Evolutionary conservation across 192 early-diverging fungal species (phyloP).

Genomic region (Podila verticillata): DNA sequence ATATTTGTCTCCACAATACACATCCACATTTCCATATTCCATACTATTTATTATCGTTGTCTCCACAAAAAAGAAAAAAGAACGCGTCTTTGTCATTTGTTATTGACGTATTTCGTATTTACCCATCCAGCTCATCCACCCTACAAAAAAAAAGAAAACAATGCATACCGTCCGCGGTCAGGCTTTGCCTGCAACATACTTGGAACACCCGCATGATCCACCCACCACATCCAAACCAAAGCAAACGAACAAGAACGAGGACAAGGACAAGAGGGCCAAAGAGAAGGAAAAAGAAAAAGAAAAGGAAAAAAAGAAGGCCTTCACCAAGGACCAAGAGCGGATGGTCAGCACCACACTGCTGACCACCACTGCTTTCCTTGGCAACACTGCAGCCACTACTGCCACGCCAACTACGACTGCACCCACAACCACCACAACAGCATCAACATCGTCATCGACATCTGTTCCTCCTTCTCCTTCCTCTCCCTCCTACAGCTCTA

Average conservation of each 20-base stretch:
- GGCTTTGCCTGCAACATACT: background rate
- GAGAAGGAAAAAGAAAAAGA: background rate
- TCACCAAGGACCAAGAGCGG: background rate
- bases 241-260: slow-evolving; percentile 8
- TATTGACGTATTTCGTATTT: background rate
- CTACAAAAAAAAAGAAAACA: slow-evolving; percentile 2
- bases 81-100: slow-evolving; percentile 6
- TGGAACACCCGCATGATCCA: background rate
- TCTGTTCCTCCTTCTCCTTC: too few species aligned
- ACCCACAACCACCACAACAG: slow-evolving; percentile 12
- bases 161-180: slow-evolving; percentile 12
- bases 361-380: slow-evolving; percentile 18
- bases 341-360: slow-evolving; percentile 16
- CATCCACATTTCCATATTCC: background rate
- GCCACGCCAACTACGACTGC: background rate
- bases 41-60: background rate
- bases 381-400: background rate
- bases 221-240: background rate
- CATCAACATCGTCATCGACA: background rate
- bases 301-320: background rate
- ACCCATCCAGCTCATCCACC: background rate
- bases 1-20: background rate
- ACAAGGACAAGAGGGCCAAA: background rate
- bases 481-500: background rate
- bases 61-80: background rate